Conservation (phyloP, 192 early-diverging fungal species). For the Backusella mclennaniae region DNA sequence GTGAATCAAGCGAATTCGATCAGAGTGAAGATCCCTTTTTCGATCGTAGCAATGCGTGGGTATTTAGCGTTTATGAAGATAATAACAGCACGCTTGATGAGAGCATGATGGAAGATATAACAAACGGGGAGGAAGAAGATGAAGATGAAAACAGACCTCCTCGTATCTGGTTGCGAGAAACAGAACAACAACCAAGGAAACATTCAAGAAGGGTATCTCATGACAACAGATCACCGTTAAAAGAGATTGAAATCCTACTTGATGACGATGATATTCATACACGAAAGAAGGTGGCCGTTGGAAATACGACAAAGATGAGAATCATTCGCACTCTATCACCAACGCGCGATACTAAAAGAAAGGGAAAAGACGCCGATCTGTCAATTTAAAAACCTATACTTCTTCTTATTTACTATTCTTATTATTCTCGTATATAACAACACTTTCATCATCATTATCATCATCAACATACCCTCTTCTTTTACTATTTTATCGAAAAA, state of each 20-base stretch:
- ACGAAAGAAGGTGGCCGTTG: neutral
- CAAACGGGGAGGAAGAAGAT: neutral
- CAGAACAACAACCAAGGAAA: neutral
- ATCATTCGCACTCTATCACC: neutral
- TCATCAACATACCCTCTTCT: neutral
- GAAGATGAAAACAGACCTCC: neutral
- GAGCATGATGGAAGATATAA: neutral
- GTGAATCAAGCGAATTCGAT: neutral
- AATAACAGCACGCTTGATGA: neutral
- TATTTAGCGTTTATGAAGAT: neutral
- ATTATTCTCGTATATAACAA: neutral
- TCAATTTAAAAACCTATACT: neutral
- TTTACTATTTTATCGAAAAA: neutral
- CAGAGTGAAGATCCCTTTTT: neutral
- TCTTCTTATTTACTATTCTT: neutral
- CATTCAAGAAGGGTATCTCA: neutral
- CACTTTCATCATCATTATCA: neutral
- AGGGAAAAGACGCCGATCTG: neutral
- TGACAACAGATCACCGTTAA: neutral
- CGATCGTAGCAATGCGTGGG: neutral
- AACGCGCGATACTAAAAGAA: neutral
- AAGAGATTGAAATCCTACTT: neutral
- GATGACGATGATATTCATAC: neutral
- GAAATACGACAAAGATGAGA: neutral
- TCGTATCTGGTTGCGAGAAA: neutral